These are phyloP conservation scores for Didymella lethalis DNA, from an alignment of 2,329 filamentous ascomycete genomes.

Conservation along the genomic window DNA sequence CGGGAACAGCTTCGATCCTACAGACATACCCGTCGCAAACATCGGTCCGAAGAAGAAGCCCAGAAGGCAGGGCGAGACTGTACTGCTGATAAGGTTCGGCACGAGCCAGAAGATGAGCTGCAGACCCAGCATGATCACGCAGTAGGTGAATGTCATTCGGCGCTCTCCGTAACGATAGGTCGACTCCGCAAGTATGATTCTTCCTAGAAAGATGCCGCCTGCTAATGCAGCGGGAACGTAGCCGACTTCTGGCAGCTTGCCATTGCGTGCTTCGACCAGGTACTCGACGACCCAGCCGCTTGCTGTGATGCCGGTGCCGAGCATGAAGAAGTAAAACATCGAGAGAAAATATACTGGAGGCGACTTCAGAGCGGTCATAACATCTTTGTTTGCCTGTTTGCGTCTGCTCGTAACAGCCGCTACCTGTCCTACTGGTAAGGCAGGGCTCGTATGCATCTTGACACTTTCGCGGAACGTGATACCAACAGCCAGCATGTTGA, in stretches of 20 bases:
- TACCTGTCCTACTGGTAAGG: not conserved
- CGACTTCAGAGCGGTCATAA: slow-evolving; percentile 50
- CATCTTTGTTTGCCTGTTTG: slow-evolving; percentile 2
- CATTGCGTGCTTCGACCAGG: slow-evolving; percentile 66
- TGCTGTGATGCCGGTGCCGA: slow-evolving; percentile 4
- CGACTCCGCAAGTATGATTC: slow-evolving; percentile 65
- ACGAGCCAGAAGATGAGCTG: slow-evolving; percentile 40
- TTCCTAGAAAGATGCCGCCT: slow-evolving; percentile 65
- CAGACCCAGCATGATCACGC: slow-evolving; percentile 58
- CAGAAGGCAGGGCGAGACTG: slow-evolving; percentile 62
- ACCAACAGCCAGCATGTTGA: slow-evolving; percentile 4
- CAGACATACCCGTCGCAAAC: slow-evolving; percentile 65
- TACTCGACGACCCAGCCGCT: slow-evolving; percentile 72
- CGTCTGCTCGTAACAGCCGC: not conserved
- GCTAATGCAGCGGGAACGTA: slow-evolving; percentile 69
- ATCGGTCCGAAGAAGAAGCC: slow-evolving; percentile 67
- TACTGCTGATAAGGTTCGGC: slow-evolving; percentile 50
- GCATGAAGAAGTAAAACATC: slow-evolving; percentile 61
- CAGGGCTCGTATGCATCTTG: not conserved
- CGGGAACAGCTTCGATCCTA: slow-evolving; percentile 62
- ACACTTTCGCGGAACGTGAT: slow-evolving; percentile 1
- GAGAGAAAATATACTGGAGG: slow-evolving; percentile 66
- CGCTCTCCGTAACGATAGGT: slow-evolving; percentile 67
- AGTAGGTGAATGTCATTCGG: slow-evolving; percentile 61
- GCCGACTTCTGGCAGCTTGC: slow-evolving; percentile 64